Evolutionary conservation across 2,329 filamentous ascomycete genomes (phyloP).

Genomic region (Fusarium xyrophilum): DNA sequence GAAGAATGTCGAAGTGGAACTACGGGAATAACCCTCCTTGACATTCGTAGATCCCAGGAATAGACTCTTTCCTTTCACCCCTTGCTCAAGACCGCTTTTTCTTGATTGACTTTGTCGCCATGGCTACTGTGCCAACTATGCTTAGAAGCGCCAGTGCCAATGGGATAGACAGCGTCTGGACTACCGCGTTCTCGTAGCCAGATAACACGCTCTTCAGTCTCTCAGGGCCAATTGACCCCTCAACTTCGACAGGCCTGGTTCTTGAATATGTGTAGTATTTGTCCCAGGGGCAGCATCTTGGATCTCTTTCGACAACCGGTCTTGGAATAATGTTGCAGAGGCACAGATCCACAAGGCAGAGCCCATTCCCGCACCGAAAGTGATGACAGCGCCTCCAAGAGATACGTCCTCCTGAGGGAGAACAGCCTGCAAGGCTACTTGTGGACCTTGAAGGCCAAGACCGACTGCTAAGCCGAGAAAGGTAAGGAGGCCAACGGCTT

Average conservation of each 20-base stretch:
- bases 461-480: conserved; percentile 36
- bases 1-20: too few species aligned
- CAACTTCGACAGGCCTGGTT: conserved; percentile 24
- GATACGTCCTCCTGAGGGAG: conserved; percentile 33
- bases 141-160: conserved; percentile 28
- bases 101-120: conserved; percentile 37
- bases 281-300: conserved; percentile 12
- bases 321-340: conserved; percentile 37
- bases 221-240: conserved; percentile 16
- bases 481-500: conserved; percentile 26
- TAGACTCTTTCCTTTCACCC: too few species aligned
- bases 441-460: conserved; percentile 33
- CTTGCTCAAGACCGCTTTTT: conserved; percentile 23
- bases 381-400: conserved; percentile 35
- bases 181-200: conserved; percentile 35
- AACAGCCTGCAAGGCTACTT: conserved; percentile 31
- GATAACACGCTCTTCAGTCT: conserved; percentile 20
- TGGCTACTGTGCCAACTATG: conserved; percentile 28
- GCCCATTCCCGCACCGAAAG: conserved; percentile 36
- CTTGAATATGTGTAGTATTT: conserved; percentile 9
- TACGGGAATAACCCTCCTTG: neutral
- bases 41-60: neutral
- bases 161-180: conserved; percentile 37
- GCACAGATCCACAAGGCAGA: conserved; percentile 38
- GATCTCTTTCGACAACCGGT: conserved; percentile 25